phyloP scores from a whole-genome alignment of 2,329 filamentous ascomycete genomes.

The Setomelanomma holmii region DNA sequence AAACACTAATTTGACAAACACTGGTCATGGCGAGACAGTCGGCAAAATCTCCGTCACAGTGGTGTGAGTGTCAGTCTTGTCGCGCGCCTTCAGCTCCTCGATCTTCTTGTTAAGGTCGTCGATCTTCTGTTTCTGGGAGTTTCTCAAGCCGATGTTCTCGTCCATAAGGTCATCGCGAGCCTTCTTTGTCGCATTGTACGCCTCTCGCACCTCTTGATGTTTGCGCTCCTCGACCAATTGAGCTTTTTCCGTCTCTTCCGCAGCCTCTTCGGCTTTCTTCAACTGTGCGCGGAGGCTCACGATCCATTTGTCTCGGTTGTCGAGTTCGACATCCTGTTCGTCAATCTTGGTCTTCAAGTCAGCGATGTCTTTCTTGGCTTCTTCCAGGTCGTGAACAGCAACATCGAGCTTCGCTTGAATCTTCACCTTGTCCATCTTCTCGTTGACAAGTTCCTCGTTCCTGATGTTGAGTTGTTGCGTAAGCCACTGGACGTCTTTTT shows the following conservation, averaged over 20 bases:
- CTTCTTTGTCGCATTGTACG: no score
- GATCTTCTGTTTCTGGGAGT: no score
- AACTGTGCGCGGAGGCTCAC: no score
- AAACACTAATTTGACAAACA: neutral
- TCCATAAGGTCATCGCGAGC: no score
- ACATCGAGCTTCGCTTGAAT: neutral
- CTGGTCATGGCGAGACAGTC: neutral
- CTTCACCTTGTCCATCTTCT: neutral
- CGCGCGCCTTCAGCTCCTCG: neutral
- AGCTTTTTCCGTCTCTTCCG: no score
- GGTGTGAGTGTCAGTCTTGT: no score
- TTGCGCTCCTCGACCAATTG: no score
- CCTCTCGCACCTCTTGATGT: no score
- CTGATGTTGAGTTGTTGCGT: neutral
- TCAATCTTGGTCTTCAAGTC: neutral
- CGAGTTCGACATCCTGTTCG: neutral
- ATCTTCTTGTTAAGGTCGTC: no score
- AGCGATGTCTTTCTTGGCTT: neutral
- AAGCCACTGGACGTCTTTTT: neutral
- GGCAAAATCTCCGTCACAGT: neutral
- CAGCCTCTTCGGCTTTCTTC: neutral
- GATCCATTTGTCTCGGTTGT: no score
- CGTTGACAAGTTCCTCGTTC: neutral
- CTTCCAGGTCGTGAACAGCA: neutral
- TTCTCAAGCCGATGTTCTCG: no score